Conservation (phyloP, 768 basidiomycete species). For the Paxillus rubicundulus region DNA sequence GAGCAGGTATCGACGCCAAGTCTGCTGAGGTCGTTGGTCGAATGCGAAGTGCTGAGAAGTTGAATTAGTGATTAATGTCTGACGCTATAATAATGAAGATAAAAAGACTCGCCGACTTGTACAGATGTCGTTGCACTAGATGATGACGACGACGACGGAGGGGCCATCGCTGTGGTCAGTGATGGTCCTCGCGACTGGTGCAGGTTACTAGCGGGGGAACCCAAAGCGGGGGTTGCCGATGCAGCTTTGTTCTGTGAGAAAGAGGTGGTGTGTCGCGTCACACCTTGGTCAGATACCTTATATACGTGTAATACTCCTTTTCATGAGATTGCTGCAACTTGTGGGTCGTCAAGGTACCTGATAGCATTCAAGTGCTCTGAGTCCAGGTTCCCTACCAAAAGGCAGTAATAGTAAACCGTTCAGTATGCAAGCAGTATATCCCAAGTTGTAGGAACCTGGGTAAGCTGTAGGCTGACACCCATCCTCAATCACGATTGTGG, state of each 20-base stretch:
- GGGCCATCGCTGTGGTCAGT: constrained; percentile 57
- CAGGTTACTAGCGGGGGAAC: constrained; percentile 22
- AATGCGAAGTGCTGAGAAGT: constrained; percentile 73
- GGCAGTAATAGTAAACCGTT: too few species aligned
- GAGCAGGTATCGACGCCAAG: constrained; percentile 80
- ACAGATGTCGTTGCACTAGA: constrained; percentile 74
- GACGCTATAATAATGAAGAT: neutral
- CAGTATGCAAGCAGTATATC: too few species aligned
- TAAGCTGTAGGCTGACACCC: too few species aligned
- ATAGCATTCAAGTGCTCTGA: too few species aligned
- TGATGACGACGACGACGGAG: constrained; percentile 64
- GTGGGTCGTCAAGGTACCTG: neutral
- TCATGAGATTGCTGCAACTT: neutral
- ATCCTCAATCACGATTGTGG: too few species aligned
- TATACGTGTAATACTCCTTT: neutral
- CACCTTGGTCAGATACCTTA: too few species aligned
- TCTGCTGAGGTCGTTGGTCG: constrained; percentile 86
- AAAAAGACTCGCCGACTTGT: constrained; percentile 79
- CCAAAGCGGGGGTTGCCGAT: constrained; percentile 29
- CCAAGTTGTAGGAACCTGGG: too few species aligned
- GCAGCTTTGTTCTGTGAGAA: neutral
- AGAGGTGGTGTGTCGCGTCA: neutral
- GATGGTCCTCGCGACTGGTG: constrained; percentile 3
- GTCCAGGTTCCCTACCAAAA: too few species aligned
- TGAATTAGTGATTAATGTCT: constrained; percentile 15